phyloP scores from a whole-genome alignment of 108 stramenopile species.

The Mediolabrus comicus region DNA sequence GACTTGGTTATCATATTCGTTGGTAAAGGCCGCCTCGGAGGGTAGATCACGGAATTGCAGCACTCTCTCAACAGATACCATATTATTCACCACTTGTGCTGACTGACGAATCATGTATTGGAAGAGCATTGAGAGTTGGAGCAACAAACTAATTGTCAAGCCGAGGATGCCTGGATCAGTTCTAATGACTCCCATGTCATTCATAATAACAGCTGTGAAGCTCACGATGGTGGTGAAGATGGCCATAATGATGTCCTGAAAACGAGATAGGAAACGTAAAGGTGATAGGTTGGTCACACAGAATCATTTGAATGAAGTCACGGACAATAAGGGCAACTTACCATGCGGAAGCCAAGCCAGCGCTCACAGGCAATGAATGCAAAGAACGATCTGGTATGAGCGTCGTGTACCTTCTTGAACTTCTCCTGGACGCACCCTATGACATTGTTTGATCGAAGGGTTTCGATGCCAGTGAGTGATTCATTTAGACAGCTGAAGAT shows the following conservation, averaged over 20 bases:
- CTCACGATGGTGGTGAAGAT: conserved; percentile 59
- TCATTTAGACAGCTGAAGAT: conserved; percentile 87
- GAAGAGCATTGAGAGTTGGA: conserved; percentile 67
- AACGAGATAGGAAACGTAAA: too few species aligned
- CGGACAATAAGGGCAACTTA: too few species aligned
- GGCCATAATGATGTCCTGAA: conserved; percentile 76
- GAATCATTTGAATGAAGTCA: too few species aligned
- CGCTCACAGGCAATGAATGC: conserved; percentile 76
- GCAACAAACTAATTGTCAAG: conserved; percentile 67
- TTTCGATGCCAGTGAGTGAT: conserved; percentile 82
- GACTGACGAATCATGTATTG: conserved; percentile 79
- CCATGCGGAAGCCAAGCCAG: conserved; percentile 93
- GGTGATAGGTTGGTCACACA: too few species aligned
- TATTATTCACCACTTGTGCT: conserved; percentile 91
- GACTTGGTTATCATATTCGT: conserved; percentile 48
- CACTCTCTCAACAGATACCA: conserved; percentile 89
- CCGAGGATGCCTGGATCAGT: conserved; percentile 79
- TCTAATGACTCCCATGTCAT: conserved; percentile 48
- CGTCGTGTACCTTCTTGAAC: conserved; percentile 72
- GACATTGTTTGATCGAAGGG: conserved; percentile 82
- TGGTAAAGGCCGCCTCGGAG: conserved; percentile 64
- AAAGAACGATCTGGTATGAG: conserved; percentile 69
- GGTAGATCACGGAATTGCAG: conserved; percentile 62
- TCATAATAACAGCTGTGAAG: conserved; percentile 77
- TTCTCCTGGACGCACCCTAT: conserved; percentile 55